These are phyloP conservation scores for Selaginella moellendorffii DNA, from an alignment of 75 land plant genomes.

Conservation along the genomic window DNA sequence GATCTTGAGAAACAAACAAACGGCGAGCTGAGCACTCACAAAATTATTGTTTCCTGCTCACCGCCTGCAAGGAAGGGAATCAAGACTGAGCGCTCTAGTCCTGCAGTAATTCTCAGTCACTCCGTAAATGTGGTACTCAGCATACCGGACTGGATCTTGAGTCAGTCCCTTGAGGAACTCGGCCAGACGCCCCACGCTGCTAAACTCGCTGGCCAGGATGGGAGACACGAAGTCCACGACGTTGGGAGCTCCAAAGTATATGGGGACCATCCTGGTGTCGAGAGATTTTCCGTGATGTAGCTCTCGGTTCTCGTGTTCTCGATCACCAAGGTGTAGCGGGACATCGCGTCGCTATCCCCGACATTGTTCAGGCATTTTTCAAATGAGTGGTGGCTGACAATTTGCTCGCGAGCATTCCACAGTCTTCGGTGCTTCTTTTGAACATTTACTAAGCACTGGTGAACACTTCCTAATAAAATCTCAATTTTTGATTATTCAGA, in stretches of 20 bases:
- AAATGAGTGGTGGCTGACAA: conserved; percentile 84
- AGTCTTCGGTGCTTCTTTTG: too few relatives aligned
- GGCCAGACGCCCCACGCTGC: conserved; percentile 50
- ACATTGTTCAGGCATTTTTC: conserved; percentile 93
- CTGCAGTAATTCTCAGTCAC: conserved; percentile 58
- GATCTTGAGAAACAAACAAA: too few relatives aligned
- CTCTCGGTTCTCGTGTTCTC: conserved; percentile 90
- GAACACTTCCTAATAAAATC: too few relatives aligned
- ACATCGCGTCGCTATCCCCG: conserved; percentile 74
- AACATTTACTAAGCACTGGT: too few relatives aligned
- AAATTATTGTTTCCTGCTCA: too few relatives aligned
- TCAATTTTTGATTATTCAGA: too few relatives aligned
- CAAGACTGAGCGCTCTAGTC: conserved; percentile 68
- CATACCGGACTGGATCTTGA: conserved; percentile 70
- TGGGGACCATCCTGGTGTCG: conserved; percentile 80
- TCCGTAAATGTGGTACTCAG: conserved; percentile 94
- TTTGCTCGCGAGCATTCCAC: too few relatives aligned
- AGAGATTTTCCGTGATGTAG: conserved; percentile 96
- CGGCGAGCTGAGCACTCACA: too few relatives aligned
- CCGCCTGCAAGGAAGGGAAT: conserved; percentile 79
- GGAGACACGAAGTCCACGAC: conserved; percentile 90
- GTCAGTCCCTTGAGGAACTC: conserved; percentile 61
- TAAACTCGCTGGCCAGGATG: conserved; percentile 66
- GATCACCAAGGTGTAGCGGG: conserved; percentile 92
- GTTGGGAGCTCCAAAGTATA: conserved; percentile 95